Evolutionary conservation across 768 basidiomycete genomes (phyloP).

Genomic region (Pholiota conissans): DNA sequence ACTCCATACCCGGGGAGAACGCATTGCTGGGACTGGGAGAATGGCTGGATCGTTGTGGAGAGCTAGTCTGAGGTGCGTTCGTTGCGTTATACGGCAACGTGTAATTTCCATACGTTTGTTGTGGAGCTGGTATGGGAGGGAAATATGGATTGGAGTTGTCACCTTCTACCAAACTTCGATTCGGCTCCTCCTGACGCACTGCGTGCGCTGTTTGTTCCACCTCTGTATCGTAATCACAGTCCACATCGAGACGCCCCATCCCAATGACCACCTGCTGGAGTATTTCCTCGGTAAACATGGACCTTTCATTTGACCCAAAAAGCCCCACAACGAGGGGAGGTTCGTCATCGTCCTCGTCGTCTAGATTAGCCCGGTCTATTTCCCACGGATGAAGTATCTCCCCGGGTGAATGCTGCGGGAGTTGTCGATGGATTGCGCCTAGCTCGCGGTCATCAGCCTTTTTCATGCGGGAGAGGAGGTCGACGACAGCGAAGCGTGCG

Average conservation of each 20-base stretch:
- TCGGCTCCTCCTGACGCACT: constrained; percentile 1
- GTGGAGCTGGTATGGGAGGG: constrained; percentile 35
- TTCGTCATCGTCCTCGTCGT: constrained; percentile 34
- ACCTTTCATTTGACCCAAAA: constrained; percentile 56
- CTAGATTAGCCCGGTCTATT: constrained; percentile 9
- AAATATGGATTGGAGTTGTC: constrained; percentile 54
- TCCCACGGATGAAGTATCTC: constrained; percentile 21
- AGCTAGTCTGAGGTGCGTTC: constrained; percentile 23
- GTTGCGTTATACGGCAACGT: constrained; percentile 23
- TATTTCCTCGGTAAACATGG: constrained; percentile 77
- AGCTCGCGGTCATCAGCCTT: constrained; percentile 52
- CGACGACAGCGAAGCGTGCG: constrained; percentile 75
- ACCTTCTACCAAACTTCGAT: constrained; percentile 1
- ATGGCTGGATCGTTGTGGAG: neutral
- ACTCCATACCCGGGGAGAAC: constrained; percentile 15
- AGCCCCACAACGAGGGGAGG: constrained; percentile 36
- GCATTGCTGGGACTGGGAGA: neutral
- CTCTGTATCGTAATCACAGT: constrained; percentile 29
- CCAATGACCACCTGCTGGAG: constrained; percentile 87
- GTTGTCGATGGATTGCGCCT: constrained; percentile 15
- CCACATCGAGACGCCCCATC: constrained; percentile 71
- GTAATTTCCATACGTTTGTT: constrained; percentile 13
- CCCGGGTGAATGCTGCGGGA: constrained; percentile 11
- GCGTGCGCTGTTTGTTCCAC: constrained; percentile 13
- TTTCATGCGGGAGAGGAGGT: constrained; percentile 70